Conservation (phyloP, 1,139 yeast species). For the Suhomyces bribrorum region DNA sequence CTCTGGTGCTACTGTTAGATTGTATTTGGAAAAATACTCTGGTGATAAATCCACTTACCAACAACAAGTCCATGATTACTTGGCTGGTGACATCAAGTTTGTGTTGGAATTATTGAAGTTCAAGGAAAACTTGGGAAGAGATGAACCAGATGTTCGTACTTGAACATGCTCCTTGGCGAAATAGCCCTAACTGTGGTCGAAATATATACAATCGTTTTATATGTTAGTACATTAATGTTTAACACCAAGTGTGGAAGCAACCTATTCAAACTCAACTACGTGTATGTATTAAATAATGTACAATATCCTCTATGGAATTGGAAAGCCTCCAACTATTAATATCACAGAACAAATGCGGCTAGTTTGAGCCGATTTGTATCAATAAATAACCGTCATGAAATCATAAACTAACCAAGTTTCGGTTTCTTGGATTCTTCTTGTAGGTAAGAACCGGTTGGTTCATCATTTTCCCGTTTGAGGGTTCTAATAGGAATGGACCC, state of each 20-base stretch:
- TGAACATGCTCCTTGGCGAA: constrained; percentile 33
- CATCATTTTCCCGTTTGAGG: constrained; percentile 28
- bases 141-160: constrained; percentile 87
- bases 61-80: constrained; percentile 66
- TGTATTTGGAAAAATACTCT: constrained; percentile 85
- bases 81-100: constrained; percentile 60
- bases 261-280: no score
- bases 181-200: no score
- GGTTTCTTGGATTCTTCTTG: constrained; percentile 15
- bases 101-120: constrained; percentile 72
- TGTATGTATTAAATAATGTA: constrained; percentile 7
- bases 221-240: no score
- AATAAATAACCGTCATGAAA: constrained; percentile 6
- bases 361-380: not conserved
- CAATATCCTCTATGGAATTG: constrained; percentile 9
- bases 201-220: no score
- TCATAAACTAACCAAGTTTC: constrained; percentile 11
- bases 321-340: constrained; percentile 5
- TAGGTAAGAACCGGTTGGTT: constrained; percentile 3
- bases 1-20: constrained; percentile 94
- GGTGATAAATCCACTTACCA: constrained; percentile 53
- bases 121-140: constrained; percentile 75
- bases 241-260: no score
- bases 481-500: constrained; percentile 21
- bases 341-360: constrained; percentile 4